Evolutionary conservation across 768 basidiomycete species (phyloP).

Genomic region (Mycena rosella): DNA sequence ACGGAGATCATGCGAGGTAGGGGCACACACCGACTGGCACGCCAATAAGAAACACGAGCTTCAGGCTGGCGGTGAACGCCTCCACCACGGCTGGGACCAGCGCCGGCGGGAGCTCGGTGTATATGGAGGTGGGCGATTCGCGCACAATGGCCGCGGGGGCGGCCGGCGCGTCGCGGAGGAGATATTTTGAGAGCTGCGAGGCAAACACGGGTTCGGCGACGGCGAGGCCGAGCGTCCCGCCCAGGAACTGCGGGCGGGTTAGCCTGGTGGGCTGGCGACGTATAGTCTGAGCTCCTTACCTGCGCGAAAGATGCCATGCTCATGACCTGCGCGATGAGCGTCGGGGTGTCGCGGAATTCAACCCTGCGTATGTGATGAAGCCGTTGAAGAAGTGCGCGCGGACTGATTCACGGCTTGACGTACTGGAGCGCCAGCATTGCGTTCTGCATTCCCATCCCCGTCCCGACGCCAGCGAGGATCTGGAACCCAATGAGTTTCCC

Average conservation of each 20-base stretch:
- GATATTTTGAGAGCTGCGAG: slow-evolving; percentile 18
- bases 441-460: slow-evolving; percentile 30
- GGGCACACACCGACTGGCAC: slow-evolving; percentile 17
- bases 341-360: slow-evolving; percentile 12
- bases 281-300: not conserved
- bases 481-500: slow-evolving; percentile 16
- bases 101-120: slow-evolving; percentile 7
- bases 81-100: slow-evolving; percentile 11
- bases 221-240: slow-evolving; percentile 22
- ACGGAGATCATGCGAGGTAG: no score
- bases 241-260: slow-evolving; percentile 18
- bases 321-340: slow-evolving; percentile 17
- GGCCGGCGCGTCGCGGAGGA: slow-evolving; percentile 19
- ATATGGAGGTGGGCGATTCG: slow-evolving; percentile 12
- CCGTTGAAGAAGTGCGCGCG: no score
- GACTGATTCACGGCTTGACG: no score
- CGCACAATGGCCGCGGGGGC: slow-evolving; percentile 10
- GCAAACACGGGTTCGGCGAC: slow-evolving; percentile 30
- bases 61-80: slow-evolving; percentile 12
- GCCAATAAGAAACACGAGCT: slow-evolving; percentile 16
- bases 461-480: slow-evolving; percentile 24
- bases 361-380: slow-evolving; percentile 4
- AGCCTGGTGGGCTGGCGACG: not conserved
- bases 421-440: slow-evolving; percentile 19
- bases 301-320: slow-evolving; percentile 17